A percentile compares a stretch with the other conserved stretches of the same genome.
Conservation (phyloP, 257 asterid genomes). For the Dorcoceras hygrometricum region DNA sequence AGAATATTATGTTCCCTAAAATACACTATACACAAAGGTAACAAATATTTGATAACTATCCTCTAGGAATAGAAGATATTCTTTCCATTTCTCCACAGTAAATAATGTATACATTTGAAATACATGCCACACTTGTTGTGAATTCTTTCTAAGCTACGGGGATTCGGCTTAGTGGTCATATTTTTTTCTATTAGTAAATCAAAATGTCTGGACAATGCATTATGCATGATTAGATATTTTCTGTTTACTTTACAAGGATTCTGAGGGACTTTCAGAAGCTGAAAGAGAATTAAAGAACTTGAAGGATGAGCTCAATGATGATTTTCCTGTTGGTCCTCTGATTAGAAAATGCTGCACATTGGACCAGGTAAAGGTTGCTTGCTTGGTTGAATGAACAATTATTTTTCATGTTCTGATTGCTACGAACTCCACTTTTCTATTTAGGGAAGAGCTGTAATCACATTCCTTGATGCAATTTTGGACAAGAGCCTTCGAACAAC, state of each 20-base stretch:
- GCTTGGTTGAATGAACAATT: conserved; percentile 1
- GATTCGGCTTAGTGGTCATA: background rate
- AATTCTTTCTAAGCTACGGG: conserved; percentile 8
- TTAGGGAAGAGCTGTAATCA: conserved; percentile 83
- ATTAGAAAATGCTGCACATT: conserved; percentile 82
- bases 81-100: no score
- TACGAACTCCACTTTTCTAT: background rate
- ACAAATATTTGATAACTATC: no score
- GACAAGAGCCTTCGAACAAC: conserved; percentile 90
- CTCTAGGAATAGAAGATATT: no score
- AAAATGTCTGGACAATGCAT: background rate
- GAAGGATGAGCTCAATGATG: conserved; percentile 78
- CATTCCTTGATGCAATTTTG: conserved; percentile 84
- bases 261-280: conserved; percentile 79
- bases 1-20: no score
- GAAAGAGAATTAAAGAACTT: conserved; percentile 69
- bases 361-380: conserved; percentile 67
- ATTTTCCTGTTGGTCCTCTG: conserved; percentile 89
- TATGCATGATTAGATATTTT: conserved; percentile 23
- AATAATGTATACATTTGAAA: background rate
- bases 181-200: conserved; percentile 3
- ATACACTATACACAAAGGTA: no score
- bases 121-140: background rate
- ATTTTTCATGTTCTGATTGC: conserved; percentile 15
- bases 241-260: conserved; percentile 48